Evolutionary conservation across 441 rosid genomes (phyloP).

Genomic region (Melastoma candidum): DNA sequence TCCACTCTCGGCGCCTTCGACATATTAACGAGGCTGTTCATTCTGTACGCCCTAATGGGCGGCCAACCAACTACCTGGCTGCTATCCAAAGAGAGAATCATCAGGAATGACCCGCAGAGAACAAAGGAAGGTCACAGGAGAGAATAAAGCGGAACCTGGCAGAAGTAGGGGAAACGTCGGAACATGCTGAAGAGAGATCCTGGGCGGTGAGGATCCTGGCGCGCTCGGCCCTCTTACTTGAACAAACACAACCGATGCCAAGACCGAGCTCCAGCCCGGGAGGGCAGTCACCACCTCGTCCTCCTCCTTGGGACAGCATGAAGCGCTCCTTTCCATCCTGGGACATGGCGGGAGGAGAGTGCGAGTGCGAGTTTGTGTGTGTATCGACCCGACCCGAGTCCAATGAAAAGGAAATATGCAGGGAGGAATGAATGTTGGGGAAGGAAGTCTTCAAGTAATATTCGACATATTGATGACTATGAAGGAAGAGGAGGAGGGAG

Average conservation of each 20-base stretch:
- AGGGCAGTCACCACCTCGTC: conserved; percentile 4
- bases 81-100: conserved; percentile 11
- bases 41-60: conserved; percentile 48
- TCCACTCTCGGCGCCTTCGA: conserved; percentile 42
- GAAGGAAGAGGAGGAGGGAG: too few species aligned
- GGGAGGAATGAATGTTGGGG: too few species aligned
- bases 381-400: too few species aligned
- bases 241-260: conserved; percentile 52
- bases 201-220: conserved; percentile 75
- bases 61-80: conserved; percentile 84
- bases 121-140: conserved; percentile 22
- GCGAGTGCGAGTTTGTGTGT: too few species aligned
- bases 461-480: too few species aligned
- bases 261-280: conserved; percentile 43
- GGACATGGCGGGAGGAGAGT: too few species aligned
- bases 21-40: conserved; percentile 51
- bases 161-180: conserved; percentile 10
- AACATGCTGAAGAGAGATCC: conserved; percentile 48
- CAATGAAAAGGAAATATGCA: too few species aligned
- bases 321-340: too few species aligned
- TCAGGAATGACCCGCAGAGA: not conserved
- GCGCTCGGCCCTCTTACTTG: conserved; percentile 47
- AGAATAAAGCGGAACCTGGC: conserved; percentile 11
- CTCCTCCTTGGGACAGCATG: conserved; percentile 10
- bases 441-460: too few species aligned